phyloP scores from a whole-genome alignment of 495 filamentous ascomycete genomes.

The Neurospora cerealis region DNA sequence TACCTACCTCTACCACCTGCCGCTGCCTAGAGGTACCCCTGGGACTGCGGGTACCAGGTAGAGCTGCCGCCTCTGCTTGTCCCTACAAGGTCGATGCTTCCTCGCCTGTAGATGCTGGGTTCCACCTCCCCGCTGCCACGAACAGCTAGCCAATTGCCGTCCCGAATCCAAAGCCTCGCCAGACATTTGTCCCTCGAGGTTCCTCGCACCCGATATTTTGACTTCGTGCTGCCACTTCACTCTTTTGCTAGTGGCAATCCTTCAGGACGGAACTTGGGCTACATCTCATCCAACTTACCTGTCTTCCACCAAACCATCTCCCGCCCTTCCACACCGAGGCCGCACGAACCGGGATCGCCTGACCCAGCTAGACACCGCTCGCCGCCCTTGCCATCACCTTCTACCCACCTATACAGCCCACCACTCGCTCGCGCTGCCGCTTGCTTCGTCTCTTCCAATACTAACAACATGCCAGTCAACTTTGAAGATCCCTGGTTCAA shows the following conservation, averaged over 20 bases:
- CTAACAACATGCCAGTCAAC: conserved; percentile 20
- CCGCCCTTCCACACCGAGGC: not conserved
- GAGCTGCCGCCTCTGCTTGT: not conserved
- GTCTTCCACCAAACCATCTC: not conserved
- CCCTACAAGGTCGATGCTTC: not conserved
- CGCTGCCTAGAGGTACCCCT: not conserved
- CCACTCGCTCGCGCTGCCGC: conserved; percentile 14
- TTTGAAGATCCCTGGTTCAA: conserved; percentile 37
- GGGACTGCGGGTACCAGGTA: not conserved
- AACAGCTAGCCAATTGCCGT: not conserved
- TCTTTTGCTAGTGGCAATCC: not conserved
- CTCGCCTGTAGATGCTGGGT: not conserved
- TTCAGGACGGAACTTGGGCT: not conserved
- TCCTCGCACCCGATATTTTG: not conserved
- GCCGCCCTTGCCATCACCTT: not conserved
- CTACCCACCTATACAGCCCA: not conserved
- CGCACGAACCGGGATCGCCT: not conserved
- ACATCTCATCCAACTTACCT: not conserved
- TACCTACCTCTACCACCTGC: not conserved
- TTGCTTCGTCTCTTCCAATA: not conserved
- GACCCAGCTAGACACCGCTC: not conserved
- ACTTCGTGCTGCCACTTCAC: not conserved
- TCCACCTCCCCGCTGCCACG: not conserved
- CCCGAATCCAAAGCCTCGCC: not conserved
- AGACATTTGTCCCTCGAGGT: not conserved